Conservation (phyloP, 1,284 basidiomycete genomes). For the Jaminaea rosea region DNA sequence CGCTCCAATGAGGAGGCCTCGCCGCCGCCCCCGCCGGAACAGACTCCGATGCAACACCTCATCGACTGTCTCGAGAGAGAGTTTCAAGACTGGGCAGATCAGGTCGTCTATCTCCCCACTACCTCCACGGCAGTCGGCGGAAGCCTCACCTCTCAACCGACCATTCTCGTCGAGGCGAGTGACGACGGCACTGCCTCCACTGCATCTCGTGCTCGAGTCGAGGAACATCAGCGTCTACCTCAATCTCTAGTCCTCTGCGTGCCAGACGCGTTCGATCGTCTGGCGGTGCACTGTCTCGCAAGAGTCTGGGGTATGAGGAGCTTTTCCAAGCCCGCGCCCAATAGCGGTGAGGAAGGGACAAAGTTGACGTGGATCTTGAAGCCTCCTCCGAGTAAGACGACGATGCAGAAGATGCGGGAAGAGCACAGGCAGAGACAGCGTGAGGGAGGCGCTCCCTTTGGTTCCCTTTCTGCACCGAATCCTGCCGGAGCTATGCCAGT, state of each 20-base stretch:
- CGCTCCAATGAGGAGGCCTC: constrained; percentile 3
- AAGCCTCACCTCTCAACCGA: constrained; percentile 1
- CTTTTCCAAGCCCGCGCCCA: neutral
- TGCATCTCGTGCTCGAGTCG: constrained; percentile 7
- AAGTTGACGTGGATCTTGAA: constrained; percentile 37
- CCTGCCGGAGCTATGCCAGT: neutral
- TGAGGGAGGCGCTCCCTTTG: neutral
- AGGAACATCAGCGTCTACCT: constrained; percentile 29
- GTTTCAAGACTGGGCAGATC: constrained; percentile 15
- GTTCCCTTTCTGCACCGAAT: neutral
- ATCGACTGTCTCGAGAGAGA: constrained; percentile 22
- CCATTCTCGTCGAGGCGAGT: neutral
- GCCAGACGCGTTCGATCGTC: constrained; percentile 24
- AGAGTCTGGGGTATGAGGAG: constrained; percentile 26
- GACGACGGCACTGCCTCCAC: neutral
- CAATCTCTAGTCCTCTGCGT: constrained; percentile 32
- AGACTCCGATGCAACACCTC: constrained; percentile 15
- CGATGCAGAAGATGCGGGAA: constrained; percentile 13
- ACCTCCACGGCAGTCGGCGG: neutral
- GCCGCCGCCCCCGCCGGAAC: neutral
- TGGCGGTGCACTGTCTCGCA: constrained; percentile 38
- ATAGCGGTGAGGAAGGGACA: neutral
- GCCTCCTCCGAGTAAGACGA: constrained; percentile 16
- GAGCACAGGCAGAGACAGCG: neutral
- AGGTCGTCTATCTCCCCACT: constrained; percentile 15